A percentile compares a stretch with the other conserved stretches of the same genome.
phyloP scores from a whole-genome alignment of 331 rosid genomes.

The Rosa hybrid region DNA sequence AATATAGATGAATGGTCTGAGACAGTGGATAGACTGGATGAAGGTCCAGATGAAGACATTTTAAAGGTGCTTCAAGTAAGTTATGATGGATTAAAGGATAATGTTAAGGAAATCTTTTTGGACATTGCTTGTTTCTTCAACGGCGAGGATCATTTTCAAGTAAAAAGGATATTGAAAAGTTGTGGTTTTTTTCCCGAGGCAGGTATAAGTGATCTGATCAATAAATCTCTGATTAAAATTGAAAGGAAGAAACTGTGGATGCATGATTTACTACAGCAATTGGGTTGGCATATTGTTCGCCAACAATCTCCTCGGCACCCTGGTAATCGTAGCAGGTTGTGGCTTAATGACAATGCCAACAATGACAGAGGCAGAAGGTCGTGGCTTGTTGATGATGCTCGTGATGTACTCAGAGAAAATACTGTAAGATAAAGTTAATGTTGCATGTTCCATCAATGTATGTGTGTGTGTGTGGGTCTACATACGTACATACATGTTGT shows the following conservation, averaged over 20 bases:
- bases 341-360: background rate
- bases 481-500: too few species aligned
- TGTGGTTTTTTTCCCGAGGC: background rate
- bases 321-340: conserved; percentile 4
- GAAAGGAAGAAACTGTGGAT: background rate
- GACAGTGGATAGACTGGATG: background rate
- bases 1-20: background rate
- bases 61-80: background rate
- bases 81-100: background rate
- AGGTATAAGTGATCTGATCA: background rate
- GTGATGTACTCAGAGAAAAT: too few species aligned
- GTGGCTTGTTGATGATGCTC: background rate
- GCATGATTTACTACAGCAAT: conserved; percentile 4
- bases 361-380: background rate
- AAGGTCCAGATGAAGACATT: background rate
- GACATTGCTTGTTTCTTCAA: background rate
- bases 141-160: background rate
- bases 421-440: too few species aligned
- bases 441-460: too few species aligned
- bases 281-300: background rate
- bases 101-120: background rate
- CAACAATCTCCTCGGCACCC: background rate
- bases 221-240: background rate
- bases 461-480: too few species aligned
- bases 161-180: background rate